Evolutionary conservation across 768 basidiomycete genomes (phyloP).

Genomic region (Imleria badia): DNA sequence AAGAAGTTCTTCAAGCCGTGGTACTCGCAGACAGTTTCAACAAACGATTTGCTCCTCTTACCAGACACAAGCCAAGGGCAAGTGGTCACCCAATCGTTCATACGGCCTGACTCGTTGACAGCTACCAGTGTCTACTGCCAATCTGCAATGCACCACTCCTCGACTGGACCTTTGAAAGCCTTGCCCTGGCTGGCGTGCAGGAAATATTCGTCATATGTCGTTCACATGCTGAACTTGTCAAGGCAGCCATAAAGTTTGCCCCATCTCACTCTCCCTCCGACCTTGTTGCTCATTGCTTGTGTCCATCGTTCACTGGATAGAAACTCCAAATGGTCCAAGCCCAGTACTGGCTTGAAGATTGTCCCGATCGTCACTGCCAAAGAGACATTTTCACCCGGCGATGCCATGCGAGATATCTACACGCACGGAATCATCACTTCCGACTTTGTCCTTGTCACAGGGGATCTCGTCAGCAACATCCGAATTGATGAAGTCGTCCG

Average conservation of each 20-base stretch:
- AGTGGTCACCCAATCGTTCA: constrained; percentile 28
- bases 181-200: constrained; percentile 92
- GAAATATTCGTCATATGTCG: constrained; percentile 95
- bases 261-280: constrained; percentile 11
- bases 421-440: constrained; percentile 85
- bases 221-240: constrained; percentile 85
- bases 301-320: constrained; percentile 36
- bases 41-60: constrained; percentile 89
- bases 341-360: constrained; percentile 77
- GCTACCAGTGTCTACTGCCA: constrained; percentile 78
- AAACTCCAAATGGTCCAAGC: constrained; percentile 82
- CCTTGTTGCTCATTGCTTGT: constrained; percentile 7
- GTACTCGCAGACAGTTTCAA: constrained; percentile 97
- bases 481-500: constrained; percentile 87
- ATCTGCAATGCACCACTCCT: constrained; percentile 92
- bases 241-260: constrained; percentile 77
- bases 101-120: constrained; percentile 13
- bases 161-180: constrained; percentile 95
- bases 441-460: constrained; percentile 90
- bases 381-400: constrained; percentile 84
- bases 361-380: constrained; percentile 83
- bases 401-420: constrained; percentile 93
- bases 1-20: constrained; percentile 90
- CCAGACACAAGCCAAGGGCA: constrained; percentile 82
- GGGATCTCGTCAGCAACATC: constrained; percentile 92